Percentiles rank a stretch among this genome's conserved stretches.
Conservation (phyloP, 2,329 filamentous ascomycete genomes). For the Pseudocercospora crystallina region DNA sequence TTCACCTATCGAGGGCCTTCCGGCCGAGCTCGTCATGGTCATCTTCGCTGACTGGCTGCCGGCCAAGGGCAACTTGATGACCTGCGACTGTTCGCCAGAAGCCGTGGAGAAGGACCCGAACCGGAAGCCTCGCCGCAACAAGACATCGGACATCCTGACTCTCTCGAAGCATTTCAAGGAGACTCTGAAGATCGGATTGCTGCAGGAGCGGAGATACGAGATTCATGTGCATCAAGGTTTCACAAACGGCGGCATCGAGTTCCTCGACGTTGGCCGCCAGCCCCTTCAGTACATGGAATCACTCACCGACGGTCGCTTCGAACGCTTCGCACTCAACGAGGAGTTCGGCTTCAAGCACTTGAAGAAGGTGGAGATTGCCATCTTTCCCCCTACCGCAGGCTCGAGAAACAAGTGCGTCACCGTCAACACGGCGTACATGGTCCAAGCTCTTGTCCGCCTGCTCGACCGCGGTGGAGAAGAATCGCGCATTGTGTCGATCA, state of each 20-base stretch:
- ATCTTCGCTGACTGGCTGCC: slow-evolving; percentile 23
- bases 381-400: slow-evolving; percentile 22
- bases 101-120: slow-evolving; percentile 4
- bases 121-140: slow-evolving; percentile 17
- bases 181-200: slow-evolving; percentile 25
- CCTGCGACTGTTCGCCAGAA: slow-evolving; percentile 10
- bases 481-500: slow-evolving; percentile 25
- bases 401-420: slow-evolving; percentile 20
- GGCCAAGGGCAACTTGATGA: slow-evolving; percentile 14
- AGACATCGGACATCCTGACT: slow-evolving; percentile 26
- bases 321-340: slow-evolving; percentile 25
- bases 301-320: slow-evolving; percentile 27
- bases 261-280: slow-evolving; percentile 33
- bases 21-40: slow-evolving; percentile 23
- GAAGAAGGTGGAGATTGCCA: slow-evolving; percentile 31
- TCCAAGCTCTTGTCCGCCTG: slow-evolving; percentile 26
- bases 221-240: slow-evolving; percentile 33
- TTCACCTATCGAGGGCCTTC: slow-evolving; percentile 15
- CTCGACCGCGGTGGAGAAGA: slow-evolving; percentile 23
- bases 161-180: slow-evolving; percentile 25
- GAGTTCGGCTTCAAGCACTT: slow-evolving; percentile 30
- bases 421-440: slow-evolving; percentile 34
- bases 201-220: slow-evolving; percentile 32
- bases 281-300: slow-evolving; percentile 30
- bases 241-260: slow-evolving; percentile 30